Conservation (phyloP, 208 protist genomes). For the Trypanosoma scelopori region DNA sequence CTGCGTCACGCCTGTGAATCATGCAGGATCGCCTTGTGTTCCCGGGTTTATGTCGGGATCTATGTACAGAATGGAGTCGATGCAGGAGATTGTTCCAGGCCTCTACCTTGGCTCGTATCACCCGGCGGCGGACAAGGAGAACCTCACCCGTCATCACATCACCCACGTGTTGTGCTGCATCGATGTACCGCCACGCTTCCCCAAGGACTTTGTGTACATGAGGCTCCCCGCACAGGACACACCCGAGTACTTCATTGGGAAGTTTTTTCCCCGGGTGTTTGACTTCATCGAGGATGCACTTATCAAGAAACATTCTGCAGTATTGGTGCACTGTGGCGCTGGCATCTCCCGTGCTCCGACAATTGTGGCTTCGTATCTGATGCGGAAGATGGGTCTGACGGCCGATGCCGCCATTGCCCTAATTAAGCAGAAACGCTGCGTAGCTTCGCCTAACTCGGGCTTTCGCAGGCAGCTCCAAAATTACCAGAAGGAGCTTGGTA, state of each 20-base stretch:
- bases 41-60: conserved; percentile 13
- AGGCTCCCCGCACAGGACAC: conserved; percentile 47
- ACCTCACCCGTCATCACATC: conserved; percentile 47
- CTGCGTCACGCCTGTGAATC: not conserved
- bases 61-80: conserved; percentile 33
- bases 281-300: conserved; percentile 76
- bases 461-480: conserved; percentile 58
- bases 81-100: conserved; percentile 81
- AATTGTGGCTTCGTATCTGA: conserved; percentile 72
- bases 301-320: conserved; percentile 37
- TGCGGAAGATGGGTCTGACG: conserved; percentile 61
- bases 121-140: conserved; percentile 40
- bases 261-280: conserved; percentile 55
- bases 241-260: conserved; percentile 45
- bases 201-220: conserved; percentile 60
- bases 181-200: conserved; percentile 49
- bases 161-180: conserved; percentile 82
- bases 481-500: conserved; percentile 33
- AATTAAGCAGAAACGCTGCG: conserved; percentile 43
- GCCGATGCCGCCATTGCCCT: conserved; percentile 49
- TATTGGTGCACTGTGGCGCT: conserved; percentile 84
- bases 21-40: not conserved
- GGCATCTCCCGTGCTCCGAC: conserved; percentile 83
- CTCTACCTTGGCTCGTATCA: conserved; percentile 83
- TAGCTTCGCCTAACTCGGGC: conserved; percentile 65